These are phyloP conservation scores for Russula compacta DNA, from an alignment of 768 basidiomycete species.

Conservation along the genomic window DNA sequence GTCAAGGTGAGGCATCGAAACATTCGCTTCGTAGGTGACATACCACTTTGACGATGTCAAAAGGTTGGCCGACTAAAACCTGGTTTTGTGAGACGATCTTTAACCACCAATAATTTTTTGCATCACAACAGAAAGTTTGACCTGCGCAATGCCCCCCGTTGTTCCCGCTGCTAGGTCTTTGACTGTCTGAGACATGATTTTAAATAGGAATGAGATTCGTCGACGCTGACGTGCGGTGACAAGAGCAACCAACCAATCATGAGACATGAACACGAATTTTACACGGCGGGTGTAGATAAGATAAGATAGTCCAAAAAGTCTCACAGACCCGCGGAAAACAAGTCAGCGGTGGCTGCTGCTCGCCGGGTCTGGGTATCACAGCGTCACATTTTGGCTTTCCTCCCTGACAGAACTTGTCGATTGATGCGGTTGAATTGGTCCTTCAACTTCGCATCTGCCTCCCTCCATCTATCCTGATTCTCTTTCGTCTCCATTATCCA, in stretches of 20 bases:
- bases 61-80: slow-evolving; percentile 89
- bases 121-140: slow-evolving; percentile 22
- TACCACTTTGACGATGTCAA: slow-evolving; percentile 96
- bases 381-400: slow-evolving; percentile 21
- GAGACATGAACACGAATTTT: slow-evolving; percentile 12
- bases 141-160: slow-evolving; percentile 86
- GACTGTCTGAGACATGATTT: slow-evolving; percentile 47
- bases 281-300: slow-evolving; percentile 21
- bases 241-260: slow-evolving; percentile 18
- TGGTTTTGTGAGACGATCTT: slow-evolving; percentile 25
- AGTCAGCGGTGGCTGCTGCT: slow-evolving; percentile 3
- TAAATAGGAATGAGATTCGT: background rate
- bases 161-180: slow-evolving; percentile 89
- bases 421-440: slow-evolving; percentile 42
- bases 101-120: slow-evolving; percentile 2
- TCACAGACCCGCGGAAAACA: background rate
- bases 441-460: slow-evolving; percentile 40
- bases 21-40: slow-evolving; percentile 28
- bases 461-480: slow-evolving; percentile 51
- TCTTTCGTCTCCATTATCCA: slow-evolving; percentile 58
- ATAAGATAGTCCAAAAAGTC: slow-evolving; percentile 24
- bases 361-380: slow-evolving; percentile 1
- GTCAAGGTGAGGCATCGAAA: slow-evolving; percentile 9
- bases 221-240: background rate
- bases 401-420: slow-evolving; percentile 31